Percentiles rank a stretch among this genome's conserved stretches.
These are phyloP conservation scores for Beta vulgaris DNA, from an alignment of 148 eudicot genomes.

Conservation along the genomic window DNA sequence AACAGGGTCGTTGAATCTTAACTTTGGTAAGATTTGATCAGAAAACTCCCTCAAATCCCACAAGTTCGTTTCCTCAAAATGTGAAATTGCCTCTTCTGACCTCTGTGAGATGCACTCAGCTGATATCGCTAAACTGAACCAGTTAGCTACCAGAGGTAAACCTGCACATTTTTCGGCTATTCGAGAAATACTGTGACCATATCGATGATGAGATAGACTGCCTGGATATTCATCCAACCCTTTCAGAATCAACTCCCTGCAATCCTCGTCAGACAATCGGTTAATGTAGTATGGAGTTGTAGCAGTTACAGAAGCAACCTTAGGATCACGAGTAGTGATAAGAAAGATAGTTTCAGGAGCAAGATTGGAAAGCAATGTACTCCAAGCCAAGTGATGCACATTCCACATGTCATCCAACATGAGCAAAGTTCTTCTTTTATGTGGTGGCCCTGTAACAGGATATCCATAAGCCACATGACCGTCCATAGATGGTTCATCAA, in stretches of 20 bases:
- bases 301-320: not conserved
- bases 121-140: not conserved
- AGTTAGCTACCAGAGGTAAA: conserved; percentile 17
- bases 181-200: not conserved
- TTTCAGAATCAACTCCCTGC: not conserved
- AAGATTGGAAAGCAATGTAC: not conserved
- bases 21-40: conserved; percentile 10
- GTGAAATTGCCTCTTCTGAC: not conserved
- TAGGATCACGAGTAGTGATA: conserved; percentile 21
- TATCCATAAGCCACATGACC: not conserved
- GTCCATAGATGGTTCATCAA: not conserved
- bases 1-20: conserved; percentile 4
- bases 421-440: not conserved
- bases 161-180: conserved; percentile 15
- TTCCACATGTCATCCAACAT: conserved; percentile 21
- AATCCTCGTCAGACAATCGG: conserved; percentile 1
- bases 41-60: conserved; percentile 13
- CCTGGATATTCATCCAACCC: not conserved
- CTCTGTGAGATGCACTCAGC: not conserved
- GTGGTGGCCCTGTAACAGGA: not conserved
- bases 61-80: not conserved
- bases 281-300: not conserved
- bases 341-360: not conserved
- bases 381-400: not conserved
- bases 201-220: not conserved